Evolutionary conservation across 148 eudicot species (phyloP).

Genomic region (Fagopyrum homotropicum): DNA sequence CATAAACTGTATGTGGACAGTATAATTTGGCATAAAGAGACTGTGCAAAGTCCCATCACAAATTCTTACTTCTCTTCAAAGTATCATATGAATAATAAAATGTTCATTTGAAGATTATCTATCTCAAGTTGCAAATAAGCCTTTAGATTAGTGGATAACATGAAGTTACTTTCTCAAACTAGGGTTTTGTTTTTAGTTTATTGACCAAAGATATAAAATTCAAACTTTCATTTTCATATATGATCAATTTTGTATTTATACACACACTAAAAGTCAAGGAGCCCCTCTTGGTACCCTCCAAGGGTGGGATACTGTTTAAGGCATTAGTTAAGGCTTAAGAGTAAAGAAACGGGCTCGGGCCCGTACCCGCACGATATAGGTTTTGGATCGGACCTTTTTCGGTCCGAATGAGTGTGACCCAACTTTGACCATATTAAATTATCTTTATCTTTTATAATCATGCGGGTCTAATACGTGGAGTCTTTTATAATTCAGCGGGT

Average conservation of each 20-base stretch:
- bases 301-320: background rate
- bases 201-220: background rate
- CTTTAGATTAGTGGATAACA: background rate
- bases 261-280: background rate
- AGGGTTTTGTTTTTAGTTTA: background rate
- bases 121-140: background rate
- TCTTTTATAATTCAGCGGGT: too few species aligned
- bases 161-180: background rate
- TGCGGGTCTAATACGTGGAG: too few species aligned
- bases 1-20: background rate
- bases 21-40: background rate
- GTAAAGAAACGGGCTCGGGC: too few species aligned
- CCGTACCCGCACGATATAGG: too few species aligned
- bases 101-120: background rate
- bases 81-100: background rate
- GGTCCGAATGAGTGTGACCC: too few species aligned
- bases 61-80: background rate
- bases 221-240: background rate
- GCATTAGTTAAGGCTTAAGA: too few species aligned
- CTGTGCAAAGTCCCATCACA: background rate
- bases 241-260: background rate
- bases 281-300: constrained; percentile 7
- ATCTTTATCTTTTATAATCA: too few species aligned
- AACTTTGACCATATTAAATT: too few species aligned
- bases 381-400: too few species aligned